Base-by-base conservation (phyloP, 1,284 basidiomycete genomes). In the Rhodotorula sp. region DNA sequence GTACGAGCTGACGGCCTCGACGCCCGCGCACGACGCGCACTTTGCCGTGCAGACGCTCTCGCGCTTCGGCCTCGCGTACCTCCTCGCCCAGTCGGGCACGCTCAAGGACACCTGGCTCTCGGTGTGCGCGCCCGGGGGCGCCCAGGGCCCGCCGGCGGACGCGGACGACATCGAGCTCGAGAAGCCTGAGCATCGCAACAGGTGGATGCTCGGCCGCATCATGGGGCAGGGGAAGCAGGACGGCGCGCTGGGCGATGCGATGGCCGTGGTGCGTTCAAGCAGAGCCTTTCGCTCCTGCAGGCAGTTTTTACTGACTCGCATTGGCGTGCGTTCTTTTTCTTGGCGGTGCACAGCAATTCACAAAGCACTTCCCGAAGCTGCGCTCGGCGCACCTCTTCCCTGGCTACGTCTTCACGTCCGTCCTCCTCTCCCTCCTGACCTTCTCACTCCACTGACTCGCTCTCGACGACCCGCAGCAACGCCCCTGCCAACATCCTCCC, bases 1-100 rank as follows among this genome's bases (percentile, higher is more conserved):
- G 5, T 56, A 55, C 56, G 21, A 12, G 10, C 27, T 60, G n/a
- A 67, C 66, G 8, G n/a, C 54, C 2, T 45, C 66, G 1, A 49
- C 44, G 12, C 57, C 55, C 2, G 7, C 57, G 1, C 60, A 67
- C 55, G 66, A 67, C 42, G 61, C 62, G 10, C 79, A 80, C 56
- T 82, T 81, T 49, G 78, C 81, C 27, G 79, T 82, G 25, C 81
- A 82, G 64, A 77, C 78, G 13, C 73, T 82, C 19, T 80, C 80
- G 13, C 80, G 82, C 17, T 80, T 82, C 64, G 79, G 78, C 1
- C 67, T 83, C 48, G 80, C 79, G 17, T 78, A 81, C 58, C 68
- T 77, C 8, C 77, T 83, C 48, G 75, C 80, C 10, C 73, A 79
- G 54, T 67, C 74, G 1, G 78, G 77, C 13, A 77, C 77, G 13